Base-by-base conservation (phyloP, 2,329 filamentous ascomycete species). In the Venturia asperata region DNA sequence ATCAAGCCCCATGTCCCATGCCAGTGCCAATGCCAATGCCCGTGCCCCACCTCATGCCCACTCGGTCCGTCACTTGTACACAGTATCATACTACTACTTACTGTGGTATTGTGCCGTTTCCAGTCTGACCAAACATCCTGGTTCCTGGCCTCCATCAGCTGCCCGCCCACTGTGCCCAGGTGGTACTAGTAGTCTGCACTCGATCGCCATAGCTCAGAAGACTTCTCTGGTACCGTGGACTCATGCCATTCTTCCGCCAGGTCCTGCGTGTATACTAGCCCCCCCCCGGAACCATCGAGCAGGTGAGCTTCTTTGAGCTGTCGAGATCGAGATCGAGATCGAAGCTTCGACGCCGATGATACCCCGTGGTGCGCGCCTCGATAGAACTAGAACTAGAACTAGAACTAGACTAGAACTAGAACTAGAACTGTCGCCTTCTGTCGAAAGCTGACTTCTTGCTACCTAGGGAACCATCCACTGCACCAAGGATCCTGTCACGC, bases 1-100 rank as follows among this genome's bases (percentile, higher is more conserved):
- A 56, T 56, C 52, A 56, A 56, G 52, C 52, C 52, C 52, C 52
- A 56, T 47, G 19, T 10, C 17, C 45, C 5, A n/a, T n/a, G n/a
- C n/a, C n/a, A n/a, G n/a, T n/a, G n/a, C n/a, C n/a, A n/a, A n/a
- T n/a, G n/a, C n/a, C n/a, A n/a, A n/a, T n/a, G n/a, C n/a, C n/a
- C n/a, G n/a, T n/a, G n/a, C n/a, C n/a, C n/a, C n/a, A n/a, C n/a
- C n/a, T n/a, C n/a, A n/a, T n/a, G n/a, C 4, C n/a, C 45, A 24
- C n/a, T 47, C 45, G 3, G 24, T 55, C 49, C 49, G 49, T 24
- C 49, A 55, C 49, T 55, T 24, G 49, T 34, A 6, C n/a, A n/a
- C n/a, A n/a, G 37, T 39, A 6, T 5, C 37, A 6, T 11, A 39
- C 5, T 39, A 11, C 37, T 39, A 11, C 6, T 11, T 11, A 39